A percentile compares a stretch with the other conserved stretches of the same genome.
phyloP scores from a whole-genome alignment of 805 yeast genomes.

The Naumovozyma baii region DNA sequence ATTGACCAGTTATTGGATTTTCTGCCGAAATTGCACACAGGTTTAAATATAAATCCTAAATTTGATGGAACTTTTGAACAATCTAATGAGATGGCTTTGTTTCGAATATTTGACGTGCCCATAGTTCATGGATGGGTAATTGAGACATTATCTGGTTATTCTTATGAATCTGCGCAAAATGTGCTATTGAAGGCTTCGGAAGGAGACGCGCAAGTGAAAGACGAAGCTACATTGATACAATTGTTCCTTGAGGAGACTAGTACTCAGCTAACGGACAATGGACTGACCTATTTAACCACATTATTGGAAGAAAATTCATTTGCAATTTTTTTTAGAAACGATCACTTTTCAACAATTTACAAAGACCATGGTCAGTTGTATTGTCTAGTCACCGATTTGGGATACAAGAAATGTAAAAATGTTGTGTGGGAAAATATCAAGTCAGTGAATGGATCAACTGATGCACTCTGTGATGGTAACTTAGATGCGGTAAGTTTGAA shows the following conservation, averaged over 20 bases:
- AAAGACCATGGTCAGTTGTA: conserved; percentile 44
- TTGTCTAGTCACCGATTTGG: conserved; percentile 65
- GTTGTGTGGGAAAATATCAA: conserved; percentile 75
- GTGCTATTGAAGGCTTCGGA: conserved; percentile 39
- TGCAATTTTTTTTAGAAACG: conserved; percentile 74
- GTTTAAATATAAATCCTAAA: conserved; percentile 63
- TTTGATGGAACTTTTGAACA: conserved; percentile 51
- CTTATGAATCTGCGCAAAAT: conserved; percentile 54
- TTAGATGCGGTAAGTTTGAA: conserved; percentile 29
- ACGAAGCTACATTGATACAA: conserved; percentile 28
- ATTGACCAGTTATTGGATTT: conserved; percentile 38
- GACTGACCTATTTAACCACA: conserved; percentile 40
- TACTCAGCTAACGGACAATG: conserved; percentile 65
- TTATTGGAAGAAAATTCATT: conserved; percentile 42
- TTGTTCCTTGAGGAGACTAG: conserved; percentile 48
- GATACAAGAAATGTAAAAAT: conserved; percentile 38
- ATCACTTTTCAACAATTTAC: conserved; percentile 71
- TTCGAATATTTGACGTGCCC: conserved; percentile 45
- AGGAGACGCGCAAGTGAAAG: conserved; percentile 13
- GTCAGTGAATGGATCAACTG: conserved; percentile 55
- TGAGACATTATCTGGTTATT: conserved; percentile 31
- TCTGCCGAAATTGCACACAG: conserved; percentile 58
- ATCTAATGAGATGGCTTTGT: conserved; percentile 44
- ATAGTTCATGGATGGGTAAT: conserved; percentile 80
- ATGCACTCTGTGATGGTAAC: conserved; percentile 54